phyloP scores from a whole-genome alignment of 2,329 filamentous ascomycete species.

The Fusarium setosum region DNA sequence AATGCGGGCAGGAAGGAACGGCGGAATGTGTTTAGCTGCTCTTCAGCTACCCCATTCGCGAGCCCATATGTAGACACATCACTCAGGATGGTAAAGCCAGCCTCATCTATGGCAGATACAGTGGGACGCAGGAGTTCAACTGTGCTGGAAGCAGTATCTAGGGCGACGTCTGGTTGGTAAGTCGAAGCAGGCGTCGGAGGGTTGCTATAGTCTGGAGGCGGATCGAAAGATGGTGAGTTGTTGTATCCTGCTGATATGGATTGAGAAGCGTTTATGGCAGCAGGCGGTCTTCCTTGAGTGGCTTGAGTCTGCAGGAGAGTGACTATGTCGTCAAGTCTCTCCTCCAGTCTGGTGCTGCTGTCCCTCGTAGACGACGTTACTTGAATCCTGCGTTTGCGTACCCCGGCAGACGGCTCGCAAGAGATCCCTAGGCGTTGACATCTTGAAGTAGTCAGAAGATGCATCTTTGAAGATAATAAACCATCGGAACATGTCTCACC shows the following conservation, averaged over 20 bases:
- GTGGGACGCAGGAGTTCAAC: conserved; percentile 18
- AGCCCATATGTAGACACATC: conserved; percentile 18
- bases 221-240: neutral
- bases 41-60: conserved; percentile 7
- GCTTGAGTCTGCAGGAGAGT: conserved; percentile 38
- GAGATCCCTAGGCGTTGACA: conserved; percentile 55
- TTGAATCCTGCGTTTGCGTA: conserved; percentile 42
- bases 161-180: conserved; percentile 14
- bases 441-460: conserved; percentile 6
- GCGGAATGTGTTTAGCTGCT: conserved; percentile 23
- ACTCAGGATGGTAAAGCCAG: neutral
- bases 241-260: neutral
- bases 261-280: neutral
- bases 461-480: neutral
- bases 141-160: conserved; percentile 7
- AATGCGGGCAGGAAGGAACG: conserved; percentile 30
- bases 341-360: conserved; percentile 12
- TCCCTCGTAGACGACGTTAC: conserved; percentile 2
- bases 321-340: conserved; percentile 45
- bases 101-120: neutral
- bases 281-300: neutral
- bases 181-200: neutral
- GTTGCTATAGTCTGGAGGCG: neutral
- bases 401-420: conserved; percentile 51
- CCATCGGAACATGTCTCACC: conserved; percentile 34